These are phyloP conservation scores for Rubia balearica DNA, from an alignment of 305 asterid species.

Conservation along the genomic window DNA sequence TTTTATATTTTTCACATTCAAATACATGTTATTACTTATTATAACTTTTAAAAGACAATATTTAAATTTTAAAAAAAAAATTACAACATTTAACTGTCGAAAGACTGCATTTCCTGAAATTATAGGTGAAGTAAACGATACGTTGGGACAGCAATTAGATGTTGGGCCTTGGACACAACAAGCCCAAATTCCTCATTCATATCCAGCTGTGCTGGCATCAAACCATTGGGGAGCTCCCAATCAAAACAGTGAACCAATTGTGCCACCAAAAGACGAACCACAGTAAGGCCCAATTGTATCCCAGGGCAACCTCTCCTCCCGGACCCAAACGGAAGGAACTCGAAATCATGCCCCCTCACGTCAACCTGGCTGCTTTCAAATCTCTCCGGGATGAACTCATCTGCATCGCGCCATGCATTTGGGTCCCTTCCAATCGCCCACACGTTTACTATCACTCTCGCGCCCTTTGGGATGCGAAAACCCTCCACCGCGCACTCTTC, in stretches of 20 bases:
- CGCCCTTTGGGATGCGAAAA: slow-evolving; percentile 30
- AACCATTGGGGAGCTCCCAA: slow-evolving; percentile 38
- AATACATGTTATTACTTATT: too few species aligned
- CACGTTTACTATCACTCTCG: slow-evolving; percentile 31
- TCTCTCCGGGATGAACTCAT: slow-evolving; percentile 47
- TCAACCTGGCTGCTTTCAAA: slow-evolving; percentile 35
- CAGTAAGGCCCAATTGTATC: slow-evolving; percentile 36
- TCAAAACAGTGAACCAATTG: slow-evolving; percentile 47
- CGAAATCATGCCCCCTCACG: slow-evolving; percentile 39
- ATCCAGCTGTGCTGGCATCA: slow-evolving; percentile 35
- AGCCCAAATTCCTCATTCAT: slow-evolving; percentile 50
- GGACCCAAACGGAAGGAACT: slow-evolving; percentile 46
- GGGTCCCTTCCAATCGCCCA: slow-evolving; percentile 45
- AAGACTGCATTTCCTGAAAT: too few species aligned
- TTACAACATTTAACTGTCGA: too few species aligned
- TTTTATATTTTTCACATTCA: too few species aligned
- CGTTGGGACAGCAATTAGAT: slow-evolving; percentile 38
- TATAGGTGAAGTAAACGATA: slow-evolving; percentile 9
- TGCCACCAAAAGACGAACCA: slow-evolving; percentile 38
- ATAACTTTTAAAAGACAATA: too few species aligned
- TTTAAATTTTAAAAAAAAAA: too few species aligned
- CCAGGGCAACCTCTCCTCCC: slow-evolving; percentile 59
- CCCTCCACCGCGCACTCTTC: slow-evolving; percentile 42
- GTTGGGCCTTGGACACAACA: slow-evolving; percentile 27
- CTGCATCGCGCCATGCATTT: slow-evolving; percentile 40